Conservation (phyloP, 257 asterid genomes). For the Solanum bulbocastanum region DNA sequence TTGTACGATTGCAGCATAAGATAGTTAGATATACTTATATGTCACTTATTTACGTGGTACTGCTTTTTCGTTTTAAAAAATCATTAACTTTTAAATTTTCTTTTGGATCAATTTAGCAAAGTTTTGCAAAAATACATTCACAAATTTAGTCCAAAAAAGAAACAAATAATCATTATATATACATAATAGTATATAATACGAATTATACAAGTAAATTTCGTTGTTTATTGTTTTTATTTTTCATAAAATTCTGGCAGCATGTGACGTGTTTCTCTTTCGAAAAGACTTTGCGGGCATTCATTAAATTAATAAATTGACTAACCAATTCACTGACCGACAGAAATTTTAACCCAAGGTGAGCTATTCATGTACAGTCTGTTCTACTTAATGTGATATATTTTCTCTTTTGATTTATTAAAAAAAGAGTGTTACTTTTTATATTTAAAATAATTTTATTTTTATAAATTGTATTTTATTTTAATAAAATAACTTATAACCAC, state of each 20-base stretch:
- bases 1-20: neutral
- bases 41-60: neutral
- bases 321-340: neutral
- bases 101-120: neutral
- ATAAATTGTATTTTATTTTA: too few relatives aligned
- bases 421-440: too few relatives aligned
- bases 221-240: neutral
- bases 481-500: too few relatives aligned
- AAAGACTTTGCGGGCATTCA: neutral
- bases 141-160: neutral
- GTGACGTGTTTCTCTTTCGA: neutral
- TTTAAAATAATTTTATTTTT: too few relatives aligned
- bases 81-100: neutral
- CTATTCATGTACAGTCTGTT: too few relatives aligned
- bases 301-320: neutral
- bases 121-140: neutral
- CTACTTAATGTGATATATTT: too few relatives aligned
- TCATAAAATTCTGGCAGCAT: neutral
- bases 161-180: neutral
- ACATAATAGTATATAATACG: neutral
- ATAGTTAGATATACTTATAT: neutral
- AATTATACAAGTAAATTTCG: neutral
- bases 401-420: too few relatives aligned
- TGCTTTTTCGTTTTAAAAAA: neutral
- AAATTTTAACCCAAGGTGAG: too few relatives aligned